Evolutionary conservation across 176 grass and related monocot species (phyloP).

Genomic region (Cocos nucifera): DNA sequence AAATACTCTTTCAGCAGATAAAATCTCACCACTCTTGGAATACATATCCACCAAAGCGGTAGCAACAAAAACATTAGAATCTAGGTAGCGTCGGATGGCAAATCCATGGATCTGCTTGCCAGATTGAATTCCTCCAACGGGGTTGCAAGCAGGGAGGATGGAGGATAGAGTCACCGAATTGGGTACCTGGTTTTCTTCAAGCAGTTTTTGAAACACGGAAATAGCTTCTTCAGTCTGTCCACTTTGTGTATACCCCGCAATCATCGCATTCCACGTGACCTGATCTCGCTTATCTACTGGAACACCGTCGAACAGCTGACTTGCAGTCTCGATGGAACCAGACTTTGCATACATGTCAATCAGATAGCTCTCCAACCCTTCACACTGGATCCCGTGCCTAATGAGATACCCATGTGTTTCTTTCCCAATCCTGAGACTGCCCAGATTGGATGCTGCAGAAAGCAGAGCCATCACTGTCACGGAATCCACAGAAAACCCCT

Average conservation of each 20-base stretch:
- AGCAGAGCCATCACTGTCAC: constrained; percentile 67
- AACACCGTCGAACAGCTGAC: constrained; percentile 52
- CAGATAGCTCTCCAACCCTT: constrained; percentile 85
- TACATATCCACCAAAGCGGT: constrained; percentile 88
- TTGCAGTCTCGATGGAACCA: constrained; percentile 45
- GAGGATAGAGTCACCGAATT: constrained; percentile 74
- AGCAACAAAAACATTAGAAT: constrained; percentile 58
- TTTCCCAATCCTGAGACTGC: constrained; percentile 58
- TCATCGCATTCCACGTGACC: constrained; percentile 97
- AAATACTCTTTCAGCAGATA: constrained; percentile 56
- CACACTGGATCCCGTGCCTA: constrained; percentile 48
- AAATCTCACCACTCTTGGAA: constrained; percentile 68
- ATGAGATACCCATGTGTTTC: constrained; percentile 77
- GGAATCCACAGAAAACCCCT: constrained; percentile 48
- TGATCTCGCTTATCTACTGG: constrained; percentile 32
- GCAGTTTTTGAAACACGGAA: constrained; percentile 47
- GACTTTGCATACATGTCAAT: constrained; percentile 98
- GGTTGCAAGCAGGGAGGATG: constrained; percentile 59
- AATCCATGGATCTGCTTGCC: constrained; percentile 83
- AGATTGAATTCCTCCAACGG: constrained; percentile 33
- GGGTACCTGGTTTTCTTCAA: constrained; percentile 47
- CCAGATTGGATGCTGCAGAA: constrained; percentile 73
- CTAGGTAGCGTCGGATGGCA: constrained; percentile 39
- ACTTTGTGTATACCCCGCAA: constrained; percentile 64
- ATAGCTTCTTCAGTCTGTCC: constrained; percentile 46